Evolutionary conservation across 257 asterid species (phyloP).

Genomic region (Plectranthus barbatus): DNA sequence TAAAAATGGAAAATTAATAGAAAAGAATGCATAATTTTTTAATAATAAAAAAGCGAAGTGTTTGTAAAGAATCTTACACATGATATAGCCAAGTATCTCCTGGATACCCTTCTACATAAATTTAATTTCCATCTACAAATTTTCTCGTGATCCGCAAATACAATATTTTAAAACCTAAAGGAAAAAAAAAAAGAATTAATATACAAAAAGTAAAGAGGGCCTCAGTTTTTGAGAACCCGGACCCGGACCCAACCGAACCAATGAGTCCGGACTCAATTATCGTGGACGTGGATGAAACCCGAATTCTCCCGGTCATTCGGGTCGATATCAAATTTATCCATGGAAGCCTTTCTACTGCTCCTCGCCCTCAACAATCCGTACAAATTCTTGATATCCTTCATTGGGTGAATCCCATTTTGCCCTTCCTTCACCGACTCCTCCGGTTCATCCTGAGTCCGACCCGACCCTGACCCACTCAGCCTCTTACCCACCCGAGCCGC

Average conservation of each 20-base stretch:
- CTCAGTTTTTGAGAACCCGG: not conserved
- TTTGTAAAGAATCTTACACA: no score
- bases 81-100: no score
- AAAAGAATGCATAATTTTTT: no score
- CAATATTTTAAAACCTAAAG: not conserved
- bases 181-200: not conserved
- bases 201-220: not conserved
- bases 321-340: slow-evolving; percentile 43
- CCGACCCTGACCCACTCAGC: slow-evolving; percentile 40
- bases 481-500: slow-evolving; percentile 38
- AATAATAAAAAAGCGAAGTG: no score
- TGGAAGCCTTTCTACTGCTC: slow-evolving; percentile 50
- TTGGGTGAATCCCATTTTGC: slow-evolving; percentile 31
- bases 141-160: no score
- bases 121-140: no score
- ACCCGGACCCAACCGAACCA: no score
- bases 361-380: slow-evolving; percentile 59
- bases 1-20: no score
- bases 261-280: not conserved
- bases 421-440: slow-evolving; percentile 43
- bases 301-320: slow-evolving; percentile 37
- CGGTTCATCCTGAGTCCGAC: slow-evolving; percentile 29
- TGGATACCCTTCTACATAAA: no score
- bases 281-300: slow-evolving; percentile 10
- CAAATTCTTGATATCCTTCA: slow-evolving; percentile 60